Evolutionary conservation across 257 asterid genomes (phyloP), one percentile per base, ranked within the genome.

Genomic region (Haberlea rhodopensis): DNA sequence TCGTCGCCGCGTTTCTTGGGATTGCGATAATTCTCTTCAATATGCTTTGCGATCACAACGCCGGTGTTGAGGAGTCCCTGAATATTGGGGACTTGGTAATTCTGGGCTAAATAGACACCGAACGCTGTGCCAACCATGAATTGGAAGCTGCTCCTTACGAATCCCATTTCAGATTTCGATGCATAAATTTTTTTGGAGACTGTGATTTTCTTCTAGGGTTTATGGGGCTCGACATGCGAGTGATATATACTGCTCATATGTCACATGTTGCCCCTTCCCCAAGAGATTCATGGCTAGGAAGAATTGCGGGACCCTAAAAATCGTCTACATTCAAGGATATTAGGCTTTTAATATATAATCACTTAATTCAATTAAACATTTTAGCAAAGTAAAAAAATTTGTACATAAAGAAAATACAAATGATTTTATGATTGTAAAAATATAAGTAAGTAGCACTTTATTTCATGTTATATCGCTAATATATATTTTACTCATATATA

Each of bases 61-160:
- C 89, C 86, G 13, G 89, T 79, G 66, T 75, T 78, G 63, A 61
- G 53, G 15, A 89, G 90, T 76, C 87, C 87, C 54, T 52, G 75
- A 21, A 89, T 64, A 26, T 89, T 81, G 24, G 96, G 96, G 2
- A 86, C 95, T 79, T 75, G 79, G 80, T 89, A 89, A 66, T 87
- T 87, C 86, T 89, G 95, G 57, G 95, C 96, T n/a, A 77, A 62
- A 72, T 87, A 89, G 23, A 89, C 74, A 29, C 96, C 95, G 52
- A 78, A 71, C 24, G 69, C 80, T 40, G 94, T 80, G 48, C 94
- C 96, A 31, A 71, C 19, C 72, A 73, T 63, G 75, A 86, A 86
- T 8, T 80, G 65, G 71, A 89, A 82, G 52, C 77, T 40, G 79
- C 80, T 81, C 72, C 59, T 78, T 43, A 87, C 58, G 4, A 83